A percentile compares a stretch with the other conserved stretches of the same genome.
These are phyloP conservation scores for Penicillium sp. DNA, from an alignment of 2,329 filamentous ascomycete genomes.

Conservation along the genomic window DNA sequence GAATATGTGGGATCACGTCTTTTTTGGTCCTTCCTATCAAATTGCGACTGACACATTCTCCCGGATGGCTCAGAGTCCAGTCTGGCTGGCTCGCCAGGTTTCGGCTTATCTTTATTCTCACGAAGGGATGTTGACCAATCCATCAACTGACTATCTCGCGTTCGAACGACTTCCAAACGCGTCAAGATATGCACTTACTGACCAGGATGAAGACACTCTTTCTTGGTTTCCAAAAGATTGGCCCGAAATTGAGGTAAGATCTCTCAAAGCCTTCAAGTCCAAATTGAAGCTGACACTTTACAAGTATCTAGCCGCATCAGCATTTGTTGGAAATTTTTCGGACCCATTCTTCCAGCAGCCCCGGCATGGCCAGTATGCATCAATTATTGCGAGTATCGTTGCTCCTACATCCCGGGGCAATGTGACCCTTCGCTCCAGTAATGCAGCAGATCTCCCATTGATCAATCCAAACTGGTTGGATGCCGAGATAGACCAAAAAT, in stretches of 20 bases:
- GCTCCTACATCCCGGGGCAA: slow-evolving; percentile 52
- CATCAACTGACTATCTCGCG: slow-evolving; percentile 34
- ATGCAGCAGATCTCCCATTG: slow-evolving; percentile 43
- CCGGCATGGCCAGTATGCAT: slow-evolving; percentile 32
- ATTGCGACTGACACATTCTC: slow-evolving; percentile 34
- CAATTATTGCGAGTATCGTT: slow-evolving; percentile 31
- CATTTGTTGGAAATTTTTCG: slow-evolving; percentile 35
- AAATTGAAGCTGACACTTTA: not conserved
- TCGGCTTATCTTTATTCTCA: slow-evolving; percentile 23
- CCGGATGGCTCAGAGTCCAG: slow-evolving; percentile 19
- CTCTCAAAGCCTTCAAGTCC: not conserved
- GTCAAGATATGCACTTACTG: slow-evolving; percentile 26
- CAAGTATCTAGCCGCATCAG: slow-evolving; percentile 35
- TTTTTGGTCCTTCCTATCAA: slow-evolving; percentile 35
- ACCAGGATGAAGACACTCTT: slow-evolving; percentile 25
- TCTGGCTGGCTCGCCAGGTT: slow-evolving; percentile 22
- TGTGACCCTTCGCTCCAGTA: slow-evolving; percentile 44
- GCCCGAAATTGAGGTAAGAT: slow-evolving; percentile 43
- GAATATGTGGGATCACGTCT: slow-evolving; percentile 42
- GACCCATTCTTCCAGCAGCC: slow-evolving; percentile 31
- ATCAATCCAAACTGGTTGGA: slow-evolving; percentile 55
- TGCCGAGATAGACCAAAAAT: slow-evolving; percentile 48
- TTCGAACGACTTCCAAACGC: slow-evolving; percentile 39
- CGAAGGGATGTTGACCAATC: slow-evolving; percentile 34
- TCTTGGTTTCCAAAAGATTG: slow-evolving; percentile 41